Evolutionary conservation across 2,329 filamentous ascomycete genomes (phyloP).

Genomic region (Berkeleyomyces basicola): DNA sequence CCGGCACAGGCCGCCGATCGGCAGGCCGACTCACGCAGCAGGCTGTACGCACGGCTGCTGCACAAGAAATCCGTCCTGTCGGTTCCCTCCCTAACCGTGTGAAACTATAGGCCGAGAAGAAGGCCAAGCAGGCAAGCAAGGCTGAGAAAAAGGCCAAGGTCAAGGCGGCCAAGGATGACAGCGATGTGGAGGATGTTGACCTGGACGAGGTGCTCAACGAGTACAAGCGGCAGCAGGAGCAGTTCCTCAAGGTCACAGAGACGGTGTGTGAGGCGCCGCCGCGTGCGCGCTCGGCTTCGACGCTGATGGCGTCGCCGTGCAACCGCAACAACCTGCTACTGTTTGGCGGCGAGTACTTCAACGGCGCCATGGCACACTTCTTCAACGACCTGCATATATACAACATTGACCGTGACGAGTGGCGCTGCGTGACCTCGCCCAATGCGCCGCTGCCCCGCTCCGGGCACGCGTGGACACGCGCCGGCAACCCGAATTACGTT

Average conservation of each 20-base stretch:
- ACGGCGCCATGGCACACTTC: constrained; percentile 67
- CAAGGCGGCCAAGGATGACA: constrained; percentile 60
- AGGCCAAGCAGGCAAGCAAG: constrained; percentile 73
- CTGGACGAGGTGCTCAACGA: constrained; percentile 85
- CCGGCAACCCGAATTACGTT: constrained; percentile 66
- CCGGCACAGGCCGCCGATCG: not conserved
- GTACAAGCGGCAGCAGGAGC: constrained; percentile 83
- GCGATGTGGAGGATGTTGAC: constrained; percentile 83
- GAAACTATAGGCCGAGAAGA: constrained; percentile 37
- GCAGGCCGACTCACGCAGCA: not conserved
- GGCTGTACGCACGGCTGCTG: not conserved
- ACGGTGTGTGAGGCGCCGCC: constrained; percentile 53
- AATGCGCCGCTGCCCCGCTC: constrained; percentile 82
- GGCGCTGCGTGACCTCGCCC: constrained; percentile 76
- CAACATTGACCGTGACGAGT: constrained; percentile 72
- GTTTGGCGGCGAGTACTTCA: constrained; percentile 92
- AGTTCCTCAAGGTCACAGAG: constrained; percentile 88
- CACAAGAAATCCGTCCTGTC: not conserved
- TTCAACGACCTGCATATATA: constrained; percentile 52
- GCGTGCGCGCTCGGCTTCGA: constrained; percentile 60
- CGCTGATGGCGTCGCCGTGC: constrained; percentile 67
- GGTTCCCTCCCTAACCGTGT: not conserved
- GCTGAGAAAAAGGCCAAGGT: constrained; percentile 68
- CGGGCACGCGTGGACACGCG: constrained; percentile 88
- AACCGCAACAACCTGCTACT: constrained; percentile 79